phyloP scores from a whole-genome alignment of 2,329 filamentous ascomycete species.

The Elsinoe ampelina region DNA sequence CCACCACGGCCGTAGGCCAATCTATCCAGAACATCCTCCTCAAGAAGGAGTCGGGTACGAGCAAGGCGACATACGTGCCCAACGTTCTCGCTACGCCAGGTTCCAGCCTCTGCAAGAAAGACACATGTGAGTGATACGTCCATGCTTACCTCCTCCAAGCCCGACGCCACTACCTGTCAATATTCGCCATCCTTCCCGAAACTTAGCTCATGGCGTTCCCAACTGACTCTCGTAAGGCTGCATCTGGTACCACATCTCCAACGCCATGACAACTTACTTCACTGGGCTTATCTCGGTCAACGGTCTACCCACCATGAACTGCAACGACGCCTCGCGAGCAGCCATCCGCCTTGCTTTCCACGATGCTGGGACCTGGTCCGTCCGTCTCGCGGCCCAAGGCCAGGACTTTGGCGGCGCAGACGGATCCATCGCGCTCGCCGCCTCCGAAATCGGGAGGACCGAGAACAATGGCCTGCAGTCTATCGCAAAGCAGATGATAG shows the following conservation, averaged over 20 bases:
- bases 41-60: conserved; percentile 16
- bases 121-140: conserved; percentile 26
- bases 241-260: conserved; percentile 34
- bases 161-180: background rate
- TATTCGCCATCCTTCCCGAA: background rate
- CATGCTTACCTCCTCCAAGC: background rate
- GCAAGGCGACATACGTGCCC: conserved; percentile 17
- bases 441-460: conserved; percentile 31
- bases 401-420: conserved; percentile 36
- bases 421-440: conserved; percentile 36
- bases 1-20: conserved; percentile 18
- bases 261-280: conserved; percentile 31
- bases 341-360: conserved; percentile 42
- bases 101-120: conserved; percentile 21
- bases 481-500: conserved; percentile 16
- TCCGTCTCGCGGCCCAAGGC: conserved; percentile 24
- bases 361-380: conserved; percentile 38
- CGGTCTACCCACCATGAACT: conserved; percentile 24
- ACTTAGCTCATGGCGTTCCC: background rate
- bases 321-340: conserved; percentile 34
- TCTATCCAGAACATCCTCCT: conserved; percentile 18
- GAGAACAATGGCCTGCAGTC: conserved; percentile 26
- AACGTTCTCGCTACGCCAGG: conserved; percentile 6
- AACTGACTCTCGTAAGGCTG: conserved; percentile 24
- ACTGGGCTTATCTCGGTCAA: conserved; percentile 16